Percentiles rank a stretch among this genome's conserved stretches.
Conservation (phyloP, 2,329 filamentous ascomycete species). For the Dryadomyces sulphureus region DNA sequence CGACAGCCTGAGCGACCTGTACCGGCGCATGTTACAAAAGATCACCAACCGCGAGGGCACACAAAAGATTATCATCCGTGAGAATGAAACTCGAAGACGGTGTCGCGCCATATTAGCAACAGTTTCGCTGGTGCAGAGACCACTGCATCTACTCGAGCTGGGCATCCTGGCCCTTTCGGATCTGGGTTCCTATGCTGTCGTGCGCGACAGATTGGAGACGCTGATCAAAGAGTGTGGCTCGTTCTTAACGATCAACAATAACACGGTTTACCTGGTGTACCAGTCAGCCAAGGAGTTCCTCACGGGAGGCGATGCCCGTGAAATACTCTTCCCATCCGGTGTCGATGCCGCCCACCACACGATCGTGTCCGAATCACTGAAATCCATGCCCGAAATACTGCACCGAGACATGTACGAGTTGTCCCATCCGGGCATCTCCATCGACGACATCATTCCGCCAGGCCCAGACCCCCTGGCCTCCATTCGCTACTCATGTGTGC, state of each 20-base stretch:
- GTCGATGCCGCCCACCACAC: slow-evolving; percentile 13
- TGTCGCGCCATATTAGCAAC: neutral
- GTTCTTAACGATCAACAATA: slow-evolving; percentile 20
- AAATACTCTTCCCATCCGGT: slow-evolving; percentile 17
- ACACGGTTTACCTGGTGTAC: slow-evolving; percentile 22
- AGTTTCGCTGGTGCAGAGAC: neutral
- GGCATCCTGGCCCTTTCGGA: slow-evolving; percentile 10
- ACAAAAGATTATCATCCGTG: too few relatives aligned
- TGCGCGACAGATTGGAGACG: slow-evolving; percentile 11
- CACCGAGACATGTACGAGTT: slow-evolving; percentile 22
- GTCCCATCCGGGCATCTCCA: slow-evolving; percentile 9
- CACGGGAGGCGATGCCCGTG: slow-evolving; percentile 3
- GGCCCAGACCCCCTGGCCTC: slow-evolving; percentile 14
- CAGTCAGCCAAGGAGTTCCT: slow-evolving; percentile 29
- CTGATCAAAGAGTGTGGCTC: slow-evolving; percentile 23
- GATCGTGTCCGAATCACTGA: slow-evolving; percentile 21
- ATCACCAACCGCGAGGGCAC: neutral
- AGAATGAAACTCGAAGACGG: neutral
- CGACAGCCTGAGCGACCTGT: slow-evolving; percentile 14
- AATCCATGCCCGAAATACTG: slow-evolving; percentile 16
- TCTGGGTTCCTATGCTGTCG: slow-evolving; percentile 25
- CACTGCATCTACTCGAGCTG: slow-evolving; percentile 18
- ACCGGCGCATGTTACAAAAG: neutral
- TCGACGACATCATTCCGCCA: slow-evolving; percentile 12
- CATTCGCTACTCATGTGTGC: slow-evolving; percentile 18